Evolutionary conservation across 257 asterid species (phyloP), one percentile per base, ranked within the genome.

Genomic region (Coffea eugenioides): DNA sequence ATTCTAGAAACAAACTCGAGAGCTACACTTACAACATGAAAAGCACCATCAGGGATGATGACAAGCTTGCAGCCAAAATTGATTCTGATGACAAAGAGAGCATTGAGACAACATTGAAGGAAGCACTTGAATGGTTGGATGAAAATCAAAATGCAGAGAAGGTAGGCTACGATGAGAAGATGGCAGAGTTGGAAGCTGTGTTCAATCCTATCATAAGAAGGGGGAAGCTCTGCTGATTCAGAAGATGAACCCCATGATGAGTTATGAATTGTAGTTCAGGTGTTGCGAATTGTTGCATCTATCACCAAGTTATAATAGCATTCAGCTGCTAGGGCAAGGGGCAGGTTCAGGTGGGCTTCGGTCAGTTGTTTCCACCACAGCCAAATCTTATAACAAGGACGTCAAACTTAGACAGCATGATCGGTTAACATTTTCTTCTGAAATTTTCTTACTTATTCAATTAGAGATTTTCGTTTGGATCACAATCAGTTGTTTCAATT

Each of bases 51-150:
- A 94, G 83, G 52, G 97, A 92, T 86, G 86, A 90, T 88, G 98
- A 93, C 89, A 94, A 94, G 82, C 90, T 93, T 5, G 97, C 93
- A 0, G 95, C 88, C 75, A 93, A 92, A 52, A 41, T 94, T 62
- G 97, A 94, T 82, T 4, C 85, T 0, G 95, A 88, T 2, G 98
- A 94, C 84, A 92, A 92, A 90, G 95, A 91, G 74, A 89, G 87
- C 81, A 90, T 94, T 4, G 97, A 92, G 87, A 76, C 89, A 0
- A 95, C 93, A 5, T 85, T 90, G 0, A 90, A 92, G 76, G 98
- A 92, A 77, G 97, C 97, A 8, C 88, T 94, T 13, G 97, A 90
- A 69, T 94, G 95, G 97, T 70, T 92, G 88, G 98, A 94, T 12
- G 97, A 92, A 12, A 94, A 90, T 68, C 95, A 91, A 84, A 91